Evolutionary conservation across 2,329 filamentous ascomycete genomes (phyloP).

Genomic region (Curvularia spicifera): DNA sequence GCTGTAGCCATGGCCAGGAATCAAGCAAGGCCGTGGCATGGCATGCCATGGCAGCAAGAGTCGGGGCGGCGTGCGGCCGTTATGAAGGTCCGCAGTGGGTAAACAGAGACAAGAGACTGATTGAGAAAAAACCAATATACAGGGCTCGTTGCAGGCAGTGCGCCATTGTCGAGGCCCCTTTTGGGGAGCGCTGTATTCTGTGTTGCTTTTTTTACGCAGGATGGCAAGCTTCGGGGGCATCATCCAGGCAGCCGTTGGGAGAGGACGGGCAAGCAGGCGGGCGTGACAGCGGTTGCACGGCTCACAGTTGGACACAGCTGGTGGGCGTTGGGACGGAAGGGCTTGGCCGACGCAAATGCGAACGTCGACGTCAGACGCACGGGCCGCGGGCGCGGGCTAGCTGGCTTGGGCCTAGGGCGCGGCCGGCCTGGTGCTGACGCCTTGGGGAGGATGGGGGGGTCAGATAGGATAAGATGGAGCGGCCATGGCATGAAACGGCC

Average conservation of each 20-base stretch:
- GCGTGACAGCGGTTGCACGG: slow-evolving; percentile 34
- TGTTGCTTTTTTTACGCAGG: not conserved
- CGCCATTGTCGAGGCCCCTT: slow-evolving; percentile 18
- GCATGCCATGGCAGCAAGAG: not conserved
- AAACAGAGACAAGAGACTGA: not conserved
- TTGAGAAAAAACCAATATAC: slow-evolving; percentile 4
- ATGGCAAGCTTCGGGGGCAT: slow-evolving; percentile 12
- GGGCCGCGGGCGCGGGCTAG: slow-evolving; percentile 20
- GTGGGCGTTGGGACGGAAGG: slow-evolving; percentile 20
- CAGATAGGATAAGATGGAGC: no score
- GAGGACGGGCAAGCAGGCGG: slow-evolving; percentile 22
- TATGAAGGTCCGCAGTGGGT: slow-evolving; percentile 12
- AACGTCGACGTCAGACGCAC: slow-evolving; percentile 37
- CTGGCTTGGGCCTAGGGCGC: slow-evolving; percentile 3
- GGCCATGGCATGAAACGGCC: no score
- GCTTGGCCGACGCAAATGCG: slow-evolving; percentile 27
- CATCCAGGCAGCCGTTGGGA: slow-evolving; percentile 34
- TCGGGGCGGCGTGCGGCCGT: slow-evolving; percentile 5
- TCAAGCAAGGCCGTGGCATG: no score
- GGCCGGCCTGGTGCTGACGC: slow-evolving; percentile 17
- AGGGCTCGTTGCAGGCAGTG: slow-evolving; percentile 15
- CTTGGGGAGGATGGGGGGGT: slow-evolving; percentile 1
- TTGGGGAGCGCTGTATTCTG: not conserved
- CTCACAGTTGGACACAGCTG: slow-evolving; percentile 19
- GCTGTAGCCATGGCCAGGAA: not conserved